Evolutionary conservation across 306 rosid species (phyloP).

Genomic region (Quercus wislizeni): DNA sequence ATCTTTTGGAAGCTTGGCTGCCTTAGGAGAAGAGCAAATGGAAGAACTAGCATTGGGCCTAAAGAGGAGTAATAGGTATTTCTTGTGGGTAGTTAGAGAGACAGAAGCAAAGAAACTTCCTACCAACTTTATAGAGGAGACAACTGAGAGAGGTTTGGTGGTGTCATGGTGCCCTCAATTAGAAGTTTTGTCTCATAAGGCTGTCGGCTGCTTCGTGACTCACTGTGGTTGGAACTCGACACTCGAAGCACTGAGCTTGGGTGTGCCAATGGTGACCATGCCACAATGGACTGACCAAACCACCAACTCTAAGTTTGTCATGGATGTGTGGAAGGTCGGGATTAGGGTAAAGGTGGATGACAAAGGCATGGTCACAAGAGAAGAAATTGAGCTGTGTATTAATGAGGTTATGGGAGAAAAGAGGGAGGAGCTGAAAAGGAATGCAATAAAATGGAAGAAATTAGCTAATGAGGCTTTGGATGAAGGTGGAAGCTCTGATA

Average conservation of each 20-base stretch:
- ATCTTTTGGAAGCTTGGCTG: constrained; percentile 14
- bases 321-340: constrained; percentile 23
- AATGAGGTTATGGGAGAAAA: constrained; percentile 18
- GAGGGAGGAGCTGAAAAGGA: background rate
- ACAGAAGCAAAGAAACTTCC: constrained; percentile 16
- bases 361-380: background rate
- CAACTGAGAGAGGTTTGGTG: background rate
- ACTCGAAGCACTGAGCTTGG: constrained; percentile 16
- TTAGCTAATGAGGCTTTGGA: constrained; percentile 6
- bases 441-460: constrained; percentile 7
- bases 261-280: constrained; percentile 10
- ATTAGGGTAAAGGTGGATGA: constrained; percentile 7
- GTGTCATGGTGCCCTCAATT: constrained; percentile 21
- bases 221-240: constrained; percentile 27
- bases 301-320: constrained; percentile 14
- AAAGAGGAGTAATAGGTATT: background rate
- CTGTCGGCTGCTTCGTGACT: constrained; percentile 10
- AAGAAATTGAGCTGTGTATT: constrained; percentile 5
- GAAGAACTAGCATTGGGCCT: constrained; percentile 8
- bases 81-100: constrained; percentile 23
- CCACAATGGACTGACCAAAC: constrained; percentile 23
- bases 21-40: constrained; percentile 19
- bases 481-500: constrained; percentile 24
- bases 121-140: background rate
- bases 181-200: constrained; percentile 5